Evolutionary conservation across 306 rosid species (phyloP), one percentile per base, ranked within the genome.

Genomic region (Glycyrrhiza uralensis): DNA sequence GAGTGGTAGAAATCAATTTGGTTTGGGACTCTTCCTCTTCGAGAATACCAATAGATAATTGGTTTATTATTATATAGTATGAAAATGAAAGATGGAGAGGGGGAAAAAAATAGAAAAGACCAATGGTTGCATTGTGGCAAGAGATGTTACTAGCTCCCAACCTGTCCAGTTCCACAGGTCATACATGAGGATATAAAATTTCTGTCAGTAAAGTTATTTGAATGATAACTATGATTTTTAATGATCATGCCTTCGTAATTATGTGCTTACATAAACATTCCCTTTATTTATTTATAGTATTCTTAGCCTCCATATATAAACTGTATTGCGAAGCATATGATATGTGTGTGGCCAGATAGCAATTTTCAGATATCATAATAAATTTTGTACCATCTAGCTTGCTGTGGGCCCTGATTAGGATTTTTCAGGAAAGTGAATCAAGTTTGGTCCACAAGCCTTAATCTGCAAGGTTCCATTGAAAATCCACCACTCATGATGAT

Each of bases 371-470:
- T 18, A 59, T 15, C 65, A 63, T 39, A 23, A 64, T 28, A 52
- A 28, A 15, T 32, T 52, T 33, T 44, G 54, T 42, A 52, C n/a
- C 45, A 30, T 30, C 50, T 61, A 52, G 46, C 50, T 54, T 44
- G 39, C 14, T 15, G 33, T 55, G 74, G 78, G 70, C 22, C 75
- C 75, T 35, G 15, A 1, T 57, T 56, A 26, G 32, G 65, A 65
- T 56, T 66, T 72, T 57, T 11, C 0, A 38, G 20, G 28, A 46
- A 26, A 36, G 71, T 6, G 65, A 57, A 58, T 46, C 30, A 72
- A 65, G 23, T 50, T 56, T 24, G 83, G 70, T 65, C 65, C 79
- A 79, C 57, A 46, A 72, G 54, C 17, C 82, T 70, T 78, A 41
- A 44, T 30, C 59, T 8, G 5, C 72, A 62, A 42, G 82, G 38